Percentiles rank a stretch among this genome's conserved stretches.
Evolutionary conservation across 129 eudicot genomes (phyloP).

Genomic region (Flaveria trinervia): DNA sequence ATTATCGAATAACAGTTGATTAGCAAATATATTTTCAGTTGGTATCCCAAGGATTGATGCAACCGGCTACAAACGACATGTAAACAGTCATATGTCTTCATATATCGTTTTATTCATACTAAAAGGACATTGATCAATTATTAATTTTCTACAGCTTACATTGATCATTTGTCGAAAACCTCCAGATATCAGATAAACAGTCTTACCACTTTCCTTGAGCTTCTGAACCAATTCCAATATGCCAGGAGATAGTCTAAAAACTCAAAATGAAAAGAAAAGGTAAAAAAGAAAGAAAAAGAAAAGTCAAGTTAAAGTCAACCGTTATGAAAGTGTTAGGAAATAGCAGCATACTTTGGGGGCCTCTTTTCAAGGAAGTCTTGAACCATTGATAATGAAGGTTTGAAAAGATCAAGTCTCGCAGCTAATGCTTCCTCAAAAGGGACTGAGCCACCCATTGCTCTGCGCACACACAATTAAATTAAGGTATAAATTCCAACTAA

Average conservation of each 20-base stretch:
- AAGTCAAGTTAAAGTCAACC: not conserved
- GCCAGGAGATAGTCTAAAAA: constrained; percentile 89
- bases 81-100: not conserved
- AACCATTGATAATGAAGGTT: constrained; percentile 71
- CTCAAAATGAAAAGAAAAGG: constrained; percentile 2
- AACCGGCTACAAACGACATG: constrained; percentile 59
- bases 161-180: constrained; percentile 99
- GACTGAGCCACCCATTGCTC: constrained; percentile 98
- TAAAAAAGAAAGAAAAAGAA: not conserved
- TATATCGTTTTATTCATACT: not conserved
- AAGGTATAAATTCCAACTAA: constrained; percentile 1
- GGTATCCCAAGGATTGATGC: constrained; percentile 91
- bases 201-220: constrained; percentile 59
- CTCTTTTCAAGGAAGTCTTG: constrained; percentile 71
- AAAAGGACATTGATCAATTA: not conserved
- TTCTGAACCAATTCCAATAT: constrained; percentile 74
- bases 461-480: constrained; percentile 24
- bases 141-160: constrained; percentile 43
- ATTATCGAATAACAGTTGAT: constrained; percentile 66
- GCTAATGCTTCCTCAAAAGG: constrained; percentile 94
- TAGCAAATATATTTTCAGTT: constrained; percentile 76
- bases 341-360: constrained; percentile 71
- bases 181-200: constrained; percentile 87
- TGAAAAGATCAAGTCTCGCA: constrained; percentile 79
- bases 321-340: constrained; percentile 1